Conservation (phyloP, 108 stramenopile species). For the Discostella stelligeroides region DNA sequence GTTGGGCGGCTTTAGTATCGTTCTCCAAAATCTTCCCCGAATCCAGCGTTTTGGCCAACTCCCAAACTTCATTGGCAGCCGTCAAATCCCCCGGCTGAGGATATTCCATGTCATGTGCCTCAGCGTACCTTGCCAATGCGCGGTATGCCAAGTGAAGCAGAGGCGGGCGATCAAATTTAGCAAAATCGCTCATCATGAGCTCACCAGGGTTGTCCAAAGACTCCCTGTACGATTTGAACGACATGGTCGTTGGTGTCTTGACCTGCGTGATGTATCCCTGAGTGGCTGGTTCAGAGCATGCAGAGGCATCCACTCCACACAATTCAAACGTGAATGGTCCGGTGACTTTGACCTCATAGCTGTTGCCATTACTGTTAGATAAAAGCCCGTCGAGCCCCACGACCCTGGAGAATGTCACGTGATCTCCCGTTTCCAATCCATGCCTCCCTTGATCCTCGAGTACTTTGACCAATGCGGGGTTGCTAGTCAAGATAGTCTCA, state of each 20-base stretch:
- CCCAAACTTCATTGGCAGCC: conserved; percentile 73
- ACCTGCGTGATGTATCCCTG: conserved; percentile 96
- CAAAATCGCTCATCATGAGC: conserved; percentile 96
- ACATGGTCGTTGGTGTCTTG: conserved; percentile 87
- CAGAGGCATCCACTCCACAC: conserved; percentile 58
- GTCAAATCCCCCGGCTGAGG: conserved; percentile 84
- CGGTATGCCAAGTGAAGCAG: conserved; percentile 88
- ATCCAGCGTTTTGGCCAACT: conserved; percentile 69
- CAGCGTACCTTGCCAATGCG: conserved; percentile 70
- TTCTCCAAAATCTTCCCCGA: conserved; percentile 46
- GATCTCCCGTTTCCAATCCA: conserved; percentile 94
- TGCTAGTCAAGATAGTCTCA: conserved; percentile 80
- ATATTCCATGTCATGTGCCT: conserved; percentile 62
- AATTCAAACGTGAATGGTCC: conserved; percentile 95
- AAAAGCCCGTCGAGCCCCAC: conserved; percentile 76
- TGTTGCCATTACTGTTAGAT: conserved; percentile 48
- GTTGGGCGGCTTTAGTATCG: conserved; percentile 50
- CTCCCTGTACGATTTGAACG: conserved; percentile 84
- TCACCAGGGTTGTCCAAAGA: conserved; percentile 83
- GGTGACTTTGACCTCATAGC: conserved; percentile 81
- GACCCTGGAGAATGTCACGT: conserved; percentile 88
- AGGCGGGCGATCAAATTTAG: conserved; percentile 94
- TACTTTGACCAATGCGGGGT: conserved; percentile 90
- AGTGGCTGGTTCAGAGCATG: conserved; percentile 41
- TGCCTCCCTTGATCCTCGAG: conserved; percentile 97